Conservation (phyloP, 768 basidiomycete genomes). For the Phlebiopsis gigantea region DNA sequence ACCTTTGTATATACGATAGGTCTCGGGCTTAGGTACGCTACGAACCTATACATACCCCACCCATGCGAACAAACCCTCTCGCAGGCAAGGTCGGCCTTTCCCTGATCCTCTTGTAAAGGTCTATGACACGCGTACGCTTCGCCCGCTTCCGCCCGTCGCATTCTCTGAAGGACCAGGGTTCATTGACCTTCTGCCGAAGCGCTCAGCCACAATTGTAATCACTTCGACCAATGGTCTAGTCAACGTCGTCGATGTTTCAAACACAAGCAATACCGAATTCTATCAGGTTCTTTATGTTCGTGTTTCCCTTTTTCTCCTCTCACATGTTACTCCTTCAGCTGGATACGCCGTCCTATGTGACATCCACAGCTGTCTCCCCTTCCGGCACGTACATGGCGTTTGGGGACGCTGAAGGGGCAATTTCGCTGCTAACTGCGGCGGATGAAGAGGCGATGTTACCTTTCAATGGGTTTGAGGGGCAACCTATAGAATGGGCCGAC, state of each 20-base stretch:
- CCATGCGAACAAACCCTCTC: not conserved
- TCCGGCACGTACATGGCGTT: slow-evolving; percentile 91
- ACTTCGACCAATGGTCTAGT: slow-evolving; percentile 79
- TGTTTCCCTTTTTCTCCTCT: not conserved
- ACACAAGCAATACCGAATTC: slow-evolving; percentile 67
- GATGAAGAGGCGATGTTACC: slow-evolving; percentile 56
- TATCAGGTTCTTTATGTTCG: slow-evolving; percentile 56
- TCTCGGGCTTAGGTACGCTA: slow-evolving; percentile 69
- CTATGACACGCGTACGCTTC: slow-evolving; percentile 82
- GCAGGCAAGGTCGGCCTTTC: slow-evolving; percentile 79
- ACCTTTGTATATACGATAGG: slow-evolving; percentile 86
- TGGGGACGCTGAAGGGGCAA: slow-evolving; percentile 78
- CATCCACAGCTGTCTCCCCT: slow-evolving; percentile 75
- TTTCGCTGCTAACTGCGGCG: slow-evolving; percentile 77
- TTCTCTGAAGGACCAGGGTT: slow-evolving; percentile 87
- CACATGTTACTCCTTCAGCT: slow-evolving; percentile 35
- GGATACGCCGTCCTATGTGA: slow-evolving; percentile 70
- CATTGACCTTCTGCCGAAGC: slow-evolving; percentile 72
- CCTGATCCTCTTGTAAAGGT: slow-evolving; percentile 92
- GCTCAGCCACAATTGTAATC: slow-evolving; percentile 67
- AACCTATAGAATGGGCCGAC: slow-evolving; percentile 83
- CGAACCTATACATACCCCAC: not conserved
- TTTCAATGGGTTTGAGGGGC: slow-evolving; percentile 88
- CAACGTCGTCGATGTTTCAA: slow-evolving; percentile 77
- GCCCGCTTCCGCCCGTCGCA: slow-evolving; percentile 76